These are phyloP conservation scores for Tetracladium marchalianum DNA, from an alignment of 495 filamentous ascomycete genomes.

Conservation along the genomic window DNA sequence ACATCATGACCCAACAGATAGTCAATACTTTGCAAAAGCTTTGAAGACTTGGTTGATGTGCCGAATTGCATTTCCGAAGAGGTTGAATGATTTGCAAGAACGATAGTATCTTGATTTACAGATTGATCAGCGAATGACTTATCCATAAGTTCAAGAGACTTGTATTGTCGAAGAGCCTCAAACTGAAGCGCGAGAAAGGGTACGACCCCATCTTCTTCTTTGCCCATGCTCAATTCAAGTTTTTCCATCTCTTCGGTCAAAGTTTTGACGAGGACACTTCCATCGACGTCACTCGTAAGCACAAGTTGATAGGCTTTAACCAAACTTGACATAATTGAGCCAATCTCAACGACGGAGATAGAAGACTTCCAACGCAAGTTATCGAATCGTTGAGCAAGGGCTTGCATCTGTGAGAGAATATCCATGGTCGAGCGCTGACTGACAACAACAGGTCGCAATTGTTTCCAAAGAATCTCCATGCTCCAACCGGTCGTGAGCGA, in stretches of 20 bases:
- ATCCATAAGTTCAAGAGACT: constrained; percentile 30
- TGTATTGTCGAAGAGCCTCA: constrained; percentile 55
- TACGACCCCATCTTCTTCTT: constrained; percentile 28
- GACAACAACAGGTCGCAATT: constrained; percentile 50
- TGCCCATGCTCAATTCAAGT: constrained; percentile 36
- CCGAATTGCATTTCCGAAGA: constrained; percentile 32
- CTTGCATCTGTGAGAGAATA: constrained; percentile 49
- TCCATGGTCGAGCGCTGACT: constrained; percentile 30
- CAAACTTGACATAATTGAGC: constrained; percentile 39
- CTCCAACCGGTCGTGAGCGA: constrained; percentile 64
- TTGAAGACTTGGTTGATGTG: constrained; percentile 25
- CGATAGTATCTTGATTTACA: constrained; percentile 14
- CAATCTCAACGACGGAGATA: constrained; percentile 31
- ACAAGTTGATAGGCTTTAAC: constrained; percentile 37
- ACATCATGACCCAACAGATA: constrained; percentile 28
- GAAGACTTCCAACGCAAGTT: constrained; percentile 40
- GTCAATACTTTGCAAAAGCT: constrained; percentile 31
- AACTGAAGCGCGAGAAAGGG: constrained; percentile 54
- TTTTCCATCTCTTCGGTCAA: constrained; percentile 47
- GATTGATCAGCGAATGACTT: constrained; percentile 8
- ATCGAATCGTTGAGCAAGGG: constrained; percentile 68
- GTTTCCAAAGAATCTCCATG: constrained; percentile 78
- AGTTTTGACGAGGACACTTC: constrained; percentile 32
- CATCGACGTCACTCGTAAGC: constrained; percentile 32
- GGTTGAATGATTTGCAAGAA: constrained; percentile 37